A percentile compares a stretch with the other conserved stretches of the same genome.
Conservation (phyloP, 441 rosid genomes). For the Metrosideros polymorpha region DNA sequence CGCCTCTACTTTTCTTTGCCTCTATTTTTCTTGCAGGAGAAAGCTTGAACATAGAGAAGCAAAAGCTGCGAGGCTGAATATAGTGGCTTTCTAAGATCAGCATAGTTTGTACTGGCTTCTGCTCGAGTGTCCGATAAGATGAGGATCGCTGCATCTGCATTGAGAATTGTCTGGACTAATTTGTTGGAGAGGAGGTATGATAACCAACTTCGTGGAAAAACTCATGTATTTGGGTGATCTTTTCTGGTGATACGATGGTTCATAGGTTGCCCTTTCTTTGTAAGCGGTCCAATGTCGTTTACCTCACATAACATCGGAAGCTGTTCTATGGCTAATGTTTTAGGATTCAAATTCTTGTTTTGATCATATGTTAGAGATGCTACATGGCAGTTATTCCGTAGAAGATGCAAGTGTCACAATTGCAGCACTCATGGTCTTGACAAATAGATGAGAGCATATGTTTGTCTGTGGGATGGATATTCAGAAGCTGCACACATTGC, state of each 20-base stretch:
- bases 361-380: not conserved
- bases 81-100: not conserved
- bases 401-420: not conserved
- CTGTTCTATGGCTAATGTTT: not conserved
- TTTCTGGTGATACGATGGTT: not conserved
- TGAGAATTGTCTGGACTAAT: not conserved
- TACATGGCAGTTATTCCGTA: not conserved
- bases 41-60: not conserved
- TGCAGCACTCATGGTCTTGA: not conserved
- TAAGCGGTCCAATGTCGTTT: not conserved
- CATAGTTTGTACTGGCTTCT: not conserved
- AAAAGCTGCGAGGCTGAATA: not conserved
- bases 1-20: not conserved
- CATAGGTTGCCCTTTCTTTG: not conserved
- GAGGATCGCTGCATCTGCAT: not conserved
- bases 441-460: not conserved
- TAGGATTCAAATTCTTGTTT: not conserved
- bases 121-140: not conserved
- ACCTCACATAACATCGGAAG: not conserved
- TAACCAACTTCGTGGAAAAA: not conserved
- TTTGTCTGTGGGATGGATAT: not conserved
- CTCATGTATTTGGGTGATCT: not conserved
- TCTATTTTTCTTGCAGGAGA: not conserved
- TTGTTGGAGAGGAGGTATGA: not conserved
- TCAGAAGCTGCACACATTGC: not conserved